Evolutionary conservation across 2,329 filamentous ascomycete species (phyloP), one percentile per base, ranked within the genome.

Genomic region (Microcyclosporella mali): DNA sequence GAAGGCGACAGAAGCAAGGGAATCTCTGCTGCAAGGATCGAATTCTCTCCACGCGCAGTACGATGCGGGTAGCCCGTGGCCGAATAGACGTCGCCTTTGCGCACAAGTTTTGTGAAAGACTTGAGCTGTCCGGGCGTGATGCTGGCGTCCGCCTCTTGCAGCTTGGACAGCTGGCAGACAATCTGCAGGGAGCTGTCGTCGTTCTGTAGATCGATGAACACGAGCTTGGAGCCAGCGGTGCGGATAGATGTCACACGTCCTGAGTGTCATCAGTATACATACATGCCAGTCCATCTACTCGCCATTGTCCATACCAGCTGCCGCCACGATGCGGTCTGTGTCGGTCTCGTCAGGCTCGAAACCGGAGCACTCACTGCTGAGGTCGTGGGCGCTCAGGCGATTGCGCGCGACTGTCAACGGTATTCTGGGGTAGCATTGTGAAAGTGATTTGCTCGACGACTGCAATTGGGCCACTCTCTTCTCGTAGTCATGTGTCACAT

Each of bases 151-250:
- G 62, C 61, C 7, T 47, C 25, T 16, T 49, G 41, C 47, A 74
- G 59, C 39, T 72, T 76, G 46, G 73, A 72, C 55, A 82, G 73
- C 65, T 85, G 85, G 64, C 85, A 75, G 70, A 94, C 80, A 48
- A 82, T 75, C 67, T 98, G 92, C 27, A 94, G 66, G 51, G 75
- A 78, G 53, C 79, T 69, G 44, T 81, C 83, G 60, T 87, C 80
- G 62, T 88, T 81, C 53, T 81, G 72, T 37, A 97, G 69, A 66
- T 92, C 85, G 53, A 95, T 65, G 65, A 98, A 98, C 50, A 88
- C 72, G 55, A 98, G 79, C 66, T 85, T 87, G 55, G 79, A 82
- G 53, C 89, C 82, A 41, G 80, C 76, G 36, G 78, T 72, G 49
- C 87, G 84, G 60, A 85, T 77, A 35, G 81, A 81, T 57, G 75